Conservation (phyloP, 78 protist genomes). For the Dictyostelium brefeldianum region DNA sequence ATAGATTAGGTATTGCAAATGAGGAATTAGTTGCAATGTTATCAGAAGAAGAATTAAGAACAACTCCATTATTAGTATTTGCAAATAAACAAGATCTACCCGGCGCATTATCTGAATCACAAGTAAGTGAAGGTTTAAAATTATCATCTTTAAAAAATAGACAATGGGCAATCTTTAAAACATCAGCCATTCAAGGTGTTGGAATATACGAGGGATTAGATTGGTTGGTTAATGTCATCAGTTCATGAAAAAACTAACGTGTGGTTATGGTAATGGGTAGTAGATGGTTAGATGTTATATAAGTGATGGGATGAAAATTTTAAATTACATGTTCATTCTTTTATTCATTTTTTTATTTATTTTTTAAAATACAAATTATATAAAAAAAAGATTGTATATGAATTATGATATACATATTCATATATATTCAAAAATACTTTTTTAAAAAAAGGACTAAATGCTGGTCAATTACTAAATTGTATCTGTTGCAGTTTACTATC, state of each 20-base stretch:
- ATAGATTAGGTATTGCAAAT: constrained; percentile 91
- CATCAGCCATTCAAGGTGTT: constrained; percentile 92
- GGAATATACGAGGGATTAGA: constrained; percentile 96
- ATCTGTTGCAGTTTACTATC: too few relatives aligned
- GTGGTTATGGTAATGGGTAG: not conserved
- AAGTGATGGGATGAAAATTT: too few relatives aligned
- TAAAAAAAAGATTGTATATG: too few relatives aligned
- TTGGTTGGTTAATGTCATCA: constrained; percentile 82
- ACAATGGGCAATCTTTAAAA: constrained; percentile 92
- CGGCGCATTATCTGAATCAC: constrained; percentile 84
- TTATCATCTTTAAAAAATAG: constrained; percentile 71
- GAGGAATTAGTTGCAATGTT: constrained; percentile 93
- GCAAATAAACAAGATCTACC: constrained; percentile 97
- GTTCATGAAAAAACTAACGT: too few relatives aligned
- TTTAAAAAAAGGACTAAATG: too few relatives aligned
- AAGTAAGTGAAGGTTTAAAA: constrained; percentile 67
- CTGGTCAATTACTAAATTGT: too few relatives aligned
- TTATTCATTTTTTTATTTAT: too few relatives aligned
- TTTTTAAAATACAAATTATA: too few relatives aligned
- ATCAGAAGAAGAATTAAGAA: constrained; percentile 92
- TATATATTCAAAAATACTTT: too few relatives aligned
- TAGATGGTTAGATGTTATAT: not conserved
- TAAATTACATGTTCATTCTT: too few relatives aligned
- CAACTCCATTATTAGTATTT: constrained; percentile 92
- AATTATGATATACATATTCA: too few relatives aligned